A percentile compares a stretch with the other conserved stretches of the same genome.
Evolutionary conservation across 805 yeast species (phyloP).

Genomic region (Metschnikowia lunata): DNA sequence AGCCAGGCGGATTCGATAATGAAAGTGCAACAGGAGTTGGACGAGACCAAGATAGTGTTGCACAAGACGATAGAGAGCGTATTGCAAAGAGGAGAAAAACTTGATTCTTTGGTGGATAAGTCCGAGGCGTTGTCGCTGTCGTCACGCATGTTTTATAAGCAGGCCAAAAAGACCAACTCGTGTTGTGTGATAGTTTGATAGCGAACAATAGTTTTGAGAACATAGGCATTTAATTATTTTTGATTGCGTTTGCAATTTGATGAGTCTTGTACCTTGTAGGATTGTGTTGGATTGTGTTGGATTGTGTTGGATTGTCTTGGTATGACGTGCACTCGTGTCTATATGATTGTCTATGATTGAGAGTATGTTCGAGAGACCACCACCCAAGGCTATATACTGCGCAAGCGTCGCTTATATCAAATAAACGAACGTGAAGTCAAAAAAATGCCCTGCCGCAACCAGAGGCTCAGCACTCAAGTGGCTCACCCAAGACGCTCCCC

Average conservation of each 20-base stretch:
- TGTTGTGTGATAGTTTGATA: conserved; percentile 25
- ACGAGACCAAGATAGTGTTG: conserved; percentile 92
- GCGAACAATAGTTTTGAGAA: background rate
- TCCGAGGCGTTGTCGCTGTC: conserved; percentile 86
- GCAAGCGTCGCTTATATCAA: conserved; percentile 1
- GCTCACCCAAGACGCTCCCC: no score
- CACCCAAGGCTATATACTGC: no score
- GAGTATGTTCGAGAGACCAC: background rate
- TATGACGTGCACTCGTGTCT: conserved; percentile 4
- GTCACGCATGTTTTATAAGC: conserved; percentile 92
- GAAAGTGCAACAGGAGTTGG: conserved; percentile 96
- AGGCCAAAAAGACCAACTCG: conserved; percentile 72
- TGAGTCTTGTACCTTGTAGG: no score
- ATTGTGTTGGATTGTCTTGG: no score
- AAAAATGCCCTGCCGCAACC: background rate
- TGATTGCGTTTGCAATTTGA: background rate
- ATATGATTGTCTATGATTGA: background rate
- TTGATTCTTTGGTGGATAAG: conserved; percentile 91
- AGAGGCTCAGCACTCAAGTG: no score
- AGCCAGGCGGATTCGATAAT: conserved; percentile 93
- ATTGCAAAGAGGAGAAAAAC: conserved; percentile 91
- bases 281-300: no score
- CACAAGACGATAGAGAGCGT: conserved; percentile 95
- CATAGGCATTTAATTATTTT: background rate
- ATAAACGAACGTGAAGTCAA: background rate